phyloP scores from a whole-genome alignment of 306 rosid genomes.

The Alnus glutinosa region DNA sequence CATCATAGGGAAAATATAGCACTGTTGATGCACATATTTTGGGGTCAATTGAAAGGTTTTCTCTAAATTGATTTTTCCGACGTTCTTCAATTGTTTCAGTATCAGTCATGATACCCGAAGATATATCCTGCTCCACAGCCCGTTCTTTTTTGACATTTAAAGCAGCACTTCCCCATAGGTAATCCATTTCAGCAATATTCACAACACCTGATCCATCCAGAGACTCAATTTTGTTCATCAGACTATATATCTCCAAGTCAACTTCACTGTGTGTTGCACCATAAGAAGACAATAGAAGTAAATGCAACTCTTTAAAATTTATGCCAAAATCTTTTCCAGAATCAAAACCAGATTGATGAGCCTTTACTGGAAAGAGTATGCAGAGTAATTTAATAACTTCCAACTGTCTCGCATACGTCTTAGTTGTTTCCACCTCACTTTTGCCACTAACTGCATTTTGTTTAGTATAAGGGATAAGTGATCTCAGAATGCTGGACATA shows the following conservation, averaged over 20 bases:
- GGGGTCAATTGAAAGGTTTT: slow-evolving; percentile 69
- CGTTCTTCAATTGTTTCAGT: slow-evolving; percentile 59
- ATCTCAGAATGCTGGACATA: slow-evolving; percentile 68
- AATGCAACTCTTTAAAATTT: slow-evolving; percentile 61
- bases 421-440: slow-evolving; percentile 28
- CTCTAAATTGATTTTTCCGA: slow-evolving; percentile 60
- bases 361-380: slow-evolving; percentile 42
- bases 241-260: slow-evolving; percentile 65
- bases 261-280: slow-evolving; percentile 60
- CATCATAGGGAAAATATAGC: slow-evolving; percentile 70
- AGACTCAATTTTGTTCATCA: slow-evolving; percentile 66
- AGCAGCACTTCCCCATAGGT: slow-evolving; percentile 55
- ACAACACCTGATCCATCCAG: slow-evolving; percentile 38
- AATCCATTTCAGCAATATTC: slow-evolving; percentile 39
- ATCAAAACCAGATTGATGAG: slow-evolving; percentile 41
- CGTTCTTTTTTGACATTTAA: slow-evolving; percentile 43
- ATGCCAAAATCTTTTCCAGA: slow-evolving; percentile 46
- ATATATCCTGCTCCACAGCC: slow-evolving; percentile 36
- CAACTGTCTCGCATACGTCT: slow-evolving; percentile 41
- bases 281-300: slow-evolving; percentile 65
- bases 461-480: slow-evolving; percentile 49
- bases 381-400: slow-evolving; percentile 70
- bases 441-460: slow-evolving; percentile 37
- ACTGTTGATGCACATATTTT: slow-evolving; percentile 71
- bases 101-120: slow-evolving; percentile 37